phyloP scores from a whole-genome alignment of 192 early-diverging fungal genomes.

The Coemansia javaensis region DNA sequence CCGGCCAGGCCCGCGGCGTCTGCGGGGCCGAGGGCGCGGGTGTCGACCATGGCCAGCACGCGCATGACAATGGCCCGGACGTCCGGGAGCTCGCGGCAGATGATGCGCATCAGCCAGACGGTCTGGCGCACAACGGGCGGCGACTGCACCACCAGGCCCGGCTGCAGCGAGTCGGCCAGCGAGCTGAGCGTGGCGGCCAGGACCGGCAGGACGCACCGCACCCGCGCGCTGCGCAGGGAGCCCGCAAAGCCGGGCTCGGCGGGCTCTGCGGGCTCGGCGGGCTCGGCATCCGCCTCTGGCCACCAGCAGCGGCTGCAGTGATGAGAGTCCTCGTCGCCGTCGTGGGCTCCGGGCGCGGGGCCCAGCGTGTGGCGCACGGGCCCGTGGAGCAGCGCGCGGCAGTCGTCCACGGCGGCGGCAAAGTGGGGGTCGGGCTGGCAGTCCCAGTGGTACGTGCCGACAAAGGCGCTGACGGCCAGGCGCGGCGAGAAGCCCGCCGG shows the following conservation, averaged over 20 bases:
- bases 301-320: no score
- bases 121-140: conserved; percentile 15
- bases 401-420: conserved; percentile 10
- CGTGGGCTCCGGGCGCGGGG: no score
- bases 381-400: neutral
- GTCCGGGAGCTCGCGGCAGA: conserved; percentile 24
- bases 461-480: conserved; percentile 13
- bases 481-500: conserved; percentile 1
- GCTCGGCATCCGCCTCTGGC: no score
- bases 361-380: neutral
- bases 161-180: conserved; percentile 25
- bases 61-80: conserved; percentile 24
- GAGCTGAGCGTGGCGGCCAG: conserved; percentile 3
- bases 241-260: conserved; percentile 3
- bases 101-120: conserved; percentile 27
- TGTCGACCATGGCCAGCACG: conserved; percentile 13
- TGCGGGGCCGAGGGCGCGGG: conserved; percentile 1
- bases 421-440: conserved; percentile 17
- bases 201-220: conserved; percentile 22
- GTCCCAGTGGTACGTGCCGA: conserved; percentile 11
- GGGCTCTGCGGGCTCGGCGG: no score
- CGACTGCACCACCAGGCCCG: conserved; percentile 21
- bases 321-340: no score
- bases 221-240: conserved; percentile 6
- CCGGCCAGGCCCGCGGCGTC: conserved; percentile 14